Evolutionary conservation across 2,329 filamentous ascomycete species (phyloP).

Genomic region (Penicillium brasilianum): DNA sequence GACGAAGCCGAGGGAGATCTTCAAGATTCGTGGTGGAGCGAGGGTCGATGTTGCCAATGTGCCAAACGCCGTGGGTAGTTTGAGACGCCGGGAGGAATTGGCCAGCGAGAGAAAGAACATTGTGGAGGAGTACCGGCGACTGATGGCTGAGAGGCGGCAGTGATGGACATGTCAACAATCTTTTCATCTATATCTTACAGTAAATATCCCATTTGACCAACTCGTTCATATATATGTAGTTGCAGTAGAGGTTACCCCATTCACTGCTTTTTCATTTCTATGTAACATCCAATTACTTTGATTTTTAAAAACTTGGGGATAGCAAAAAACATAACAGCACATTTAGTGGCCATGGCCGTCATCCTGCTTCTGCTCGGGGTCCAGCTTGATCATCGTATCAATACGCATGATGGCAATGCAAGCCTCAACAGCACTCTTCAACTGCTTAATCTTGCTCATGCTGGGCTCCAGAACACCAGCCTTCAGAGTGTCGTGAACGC

Average conservation of each 20-base stretch:
- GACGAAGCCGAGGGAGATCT: slow-evolving; percentile 65
- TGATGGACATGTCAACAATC: slow-evolving; percentile 4
- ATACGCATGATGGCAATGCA: slow-evolving; percentile 99
- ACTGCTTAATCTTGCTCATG: slow-evolving; percentile 96
- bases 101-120: slow-evolving; percentile 70
- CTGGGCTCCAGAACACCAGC: slow-evolving; percentile 93
- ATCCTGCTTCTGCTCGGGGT: slow-evolving; percentile 82
- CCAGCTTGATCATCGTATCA: slow-evolving; percentile 96
- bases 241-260: slow-evolving; percentile 22
- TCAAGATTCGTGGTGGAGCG: slow-evolving; percentile 68
- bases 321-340: slow-evolving; percentile 20
- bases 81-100: slow-evolving; percentile 74
- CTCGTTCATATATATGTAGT: slow-evolving; percentile 30
- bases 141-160: slow-evolving; percentile 65
- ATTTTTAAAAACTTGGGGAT: slow-evolving; percentile 17
- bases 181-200: slow-evolving; percentile 5
- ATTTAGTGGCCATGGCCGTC: slow-evolving; percentile 83
- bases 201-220: slow-evolving; percentile 21
- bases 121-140: slow-evolving; percentile 73
- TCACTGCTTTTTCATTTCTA: slow-evolving; percentile 32
- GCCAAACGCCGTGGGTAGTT: slow-evolving; percentile 70
- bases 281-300: slow-evolving; percentile 42
- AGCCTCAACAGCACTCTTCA: slow-evolving; percentile 98
- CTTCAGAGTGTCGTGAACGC: slow-evolving; percentile 92
- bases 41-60: slow-evolving; percentile 71